Percentiles rank a stretch among this genome's conserved stretches.
phyloP scores from a whole-genome alignment of 1,284 basidiomycete genomes.

The Pseudozyma tsukubaensis region DNA sequence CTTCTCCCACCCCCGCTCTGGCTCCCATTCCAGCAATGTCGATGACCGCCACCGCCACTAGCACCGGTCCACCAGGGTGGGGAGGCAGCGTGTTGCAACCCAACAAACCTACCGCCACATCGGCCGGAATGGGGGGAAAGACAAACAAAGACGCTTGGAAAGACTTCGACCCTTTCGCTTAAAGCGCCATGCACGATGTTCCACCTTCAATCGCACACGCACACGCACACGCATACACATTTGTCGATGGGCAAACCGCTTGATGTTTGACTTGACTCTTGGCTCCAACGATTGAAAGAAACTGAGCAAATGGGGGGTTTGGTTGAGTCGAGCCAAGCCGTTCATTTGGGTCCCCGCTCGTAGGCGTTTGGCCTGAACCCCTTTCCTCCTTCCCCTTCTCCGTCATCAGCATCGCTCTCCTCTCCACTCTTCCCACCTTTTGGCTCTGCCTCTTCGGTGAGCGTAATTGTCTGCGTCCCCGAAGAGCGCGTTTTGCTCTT shows the following conservation, averaged over 20 bases:
- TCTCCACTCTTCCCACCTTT: neutral
- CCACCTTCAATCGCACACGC: neutral
- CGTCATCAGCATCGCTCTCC: slow-evolving; percentile 11
- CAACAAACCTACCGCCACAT: slow-evolving; percentile 7
- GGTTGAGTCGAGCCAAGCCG: neutral
- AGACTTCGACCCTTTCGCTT: slow-evolving; percentile 58
- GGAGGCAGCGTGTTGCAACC: slow-evolving; percentile 49
- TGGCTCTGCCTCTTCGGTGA: neutral
- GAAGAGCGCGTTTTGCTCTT: slow-evolving; percentile 5
- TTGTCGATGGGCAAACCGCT: no score
- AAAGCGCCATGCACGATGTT: neutral
- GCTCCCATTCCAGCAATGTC: neutral
- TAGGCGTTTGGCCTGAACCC: slow-evolving; percentile 35
- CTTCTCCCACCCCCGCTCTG: neutral
- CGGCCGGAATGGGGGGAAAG: neutral
- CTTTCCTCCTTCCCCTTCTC: neutral
- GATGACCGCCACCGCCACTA: neutral
- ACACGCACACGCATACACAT: no score
- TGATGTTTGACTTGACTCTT: neutral
- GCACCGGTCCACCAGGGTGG: slow-evolving; percentile 31
- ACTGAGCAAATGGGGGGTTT: neutral
- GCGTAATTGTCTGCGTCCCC: slow-evolving; percentile 22
- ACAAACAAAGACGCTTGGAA: slow-evolving; percentile 44
- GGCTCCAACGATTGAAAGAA: neutral
- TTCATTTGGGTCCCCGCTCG: slow-evolving; percentile 27